A percentile compares a stretch with the other conserved stretches of the same genome.
Conservation (phyloP, 768 basidiomycete species). For the Mycena galopus region DNA sequence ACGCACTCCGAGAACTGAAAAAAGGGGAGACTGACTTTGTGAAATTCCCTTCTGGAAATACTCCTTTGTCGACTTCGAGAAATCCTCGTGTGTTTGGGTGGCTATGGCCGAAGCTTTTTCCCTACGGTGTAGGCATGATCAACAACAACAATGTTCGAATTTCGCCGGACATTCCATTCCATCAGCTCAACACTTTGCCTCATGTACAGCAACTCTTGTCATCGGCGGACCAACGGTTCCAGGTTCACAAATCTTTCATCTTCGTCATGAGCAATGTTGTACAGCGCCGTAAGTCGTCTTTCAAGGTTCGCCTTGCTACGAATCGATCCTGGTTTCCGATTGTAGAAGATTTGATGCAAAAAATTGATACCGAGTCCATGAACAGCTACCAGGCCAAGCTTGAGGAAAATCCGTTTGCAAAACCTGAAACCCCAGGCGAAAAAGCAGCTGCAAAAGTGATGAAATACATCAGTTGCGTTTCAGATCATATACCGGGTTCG, state of each 20-base stretch:
- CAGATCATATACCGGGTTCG: too few relatives aligned
- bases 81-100: conserved; percentile 31
- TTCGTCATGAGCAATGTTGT: conserved; percentile 30
- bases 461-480: too few relatives aligned
- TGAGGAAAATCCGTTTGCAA: conserved; percentile 25
- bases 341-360: conserved; percentile 8
- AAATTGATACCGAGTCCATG: conserved; percentile 19
- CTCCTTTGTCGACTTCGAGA: too few relatives aligned
- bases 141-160: conserved; percentile 6
- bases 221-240: conserved; percentile 23
- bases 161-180: conserved; percentile 12
- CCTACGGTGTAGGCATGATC: conserved; percentile 28
- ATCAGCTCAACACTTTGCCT: conserved; percentile 10
- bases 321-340: conserved; percentile 32
- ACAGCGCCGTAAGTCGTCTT: conserved; percentile 26
- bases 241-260: conserved; percentile 11
- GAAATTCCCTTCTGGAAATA: too few relatives aligned
- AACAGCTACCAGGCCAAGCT: conserved; percentile 1
- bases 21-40: conserved; percentile 10
- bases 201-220: conserved; percentile 26
- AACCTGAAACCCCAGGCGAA: conserved; percentile 33
- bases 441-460: neutral
- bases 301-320: conserved; percentile 22
- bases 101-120: conserved; percentile 38
- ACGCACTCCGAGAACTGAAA: conserved; percentile 27